phyloP scores from a whole-genome alignment of 23 red algal genomes.

The Gracilaria gracilis region DNA sequence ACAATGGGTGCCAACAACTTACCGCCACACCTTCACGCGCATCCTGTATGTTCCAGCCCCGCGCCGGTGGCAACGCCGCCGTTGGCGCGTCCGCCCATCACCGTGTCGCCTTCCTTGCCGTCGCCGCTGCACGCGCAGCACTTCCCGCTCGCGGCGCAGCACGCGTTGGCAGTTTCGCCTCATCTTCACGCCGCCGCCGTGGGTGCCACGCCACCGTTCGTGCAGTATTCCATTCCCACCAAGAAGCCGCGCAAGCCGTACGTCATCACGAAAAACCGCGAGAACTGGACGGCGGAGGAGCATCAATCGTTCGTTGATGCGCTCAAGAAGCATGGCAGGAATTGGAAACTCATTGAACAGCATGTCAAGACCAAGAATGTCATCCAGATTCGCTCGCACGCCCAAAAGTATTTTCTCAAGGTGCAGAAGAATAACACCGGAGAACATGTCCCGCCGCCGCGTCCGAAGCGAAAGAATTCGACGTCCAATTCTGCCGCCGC shows the following conservation, averaged over 20 bases:
- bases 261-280: conserved; percentile 76
- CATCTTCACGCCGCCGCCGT: conserved; percentile 37
- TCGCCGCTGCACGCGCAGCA: conserved; percentile 23
- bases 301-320: conserved; percentile 92
- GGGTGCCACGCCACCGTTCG: conserved; percentile 21
- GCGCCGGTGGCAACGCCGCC: not conserved
- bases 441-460: conserved; percentile 84
- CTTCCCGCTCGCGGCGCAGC: conserved; percentile 8
- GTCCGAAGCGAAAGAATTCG: conserved; percentile 73
- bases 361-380: conserved; percentile 90
- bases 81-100: not conserved
- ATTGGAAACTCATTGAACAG: conserved; percentile 92
- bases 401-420: conserved; percentile 97
- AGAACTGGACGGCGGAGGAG: conserved; percentile 92
- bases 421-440: conserved; percentile 87
- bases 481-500: conserved; percentile 39
- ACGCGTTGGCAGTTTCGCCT: conserved; percentile 2
- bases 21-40: conserved; percentile 16
- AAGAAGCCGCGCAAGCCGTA: conserved; percentile 93
- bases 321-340: conserved; percentile 84
- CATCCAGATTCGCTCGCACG: conserved; percentile 91
- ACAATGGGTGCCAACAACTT: conserved; percentile 18
- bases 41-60: not conserved
- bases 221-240: conserved; percentile 44
- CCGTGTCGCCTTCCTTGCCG: not conserved